These are phyloP conservation scores for Buxus sempervirens DNA, from an alignment of 164 flowering plant genomes.

Conservation along the genomic window DNA sequence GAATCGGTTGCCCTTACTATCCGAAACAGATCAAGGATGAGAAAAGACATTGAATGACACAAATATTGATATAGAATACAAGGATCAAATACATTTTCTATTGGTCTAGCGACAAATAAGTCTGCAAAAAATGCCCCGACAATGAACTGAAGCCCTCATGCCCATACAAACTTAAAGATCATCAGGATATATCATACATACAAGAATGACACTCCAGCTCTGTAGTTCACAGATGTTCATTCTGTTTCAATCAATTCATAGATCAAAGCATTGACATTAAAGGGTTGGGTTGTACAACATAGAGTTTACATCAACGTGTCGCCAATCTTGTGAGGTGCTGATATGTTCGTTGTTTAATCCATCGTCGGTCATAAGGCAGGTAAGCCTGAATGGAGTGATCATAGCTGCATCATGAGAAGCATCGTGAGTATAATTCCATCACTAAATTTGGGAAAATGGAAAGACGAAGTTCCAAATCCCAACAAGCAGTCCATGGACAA, in stretches of 20 bases:
- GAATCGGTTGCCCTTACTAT: too few species aligned
- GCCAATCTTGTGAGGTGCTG: conserved; percentile 82
- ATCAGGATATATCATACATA: neutral
- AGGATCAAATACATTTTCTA: too few species aligned
- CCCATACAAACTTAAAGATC: neutral
- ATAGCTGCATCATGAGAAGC: conserved; percentile 49
- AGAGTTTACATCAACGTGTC: conserved; percentile 11
- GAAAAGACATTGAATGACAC: too few species aligned
- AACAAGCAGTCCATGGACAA: neutral
- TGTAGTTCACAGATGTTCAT: neutral
- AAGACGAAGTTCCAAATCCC: neutral
- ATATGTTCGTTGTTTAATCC: conserved; percentile 78
- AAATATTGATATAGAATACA: too few species aligned
- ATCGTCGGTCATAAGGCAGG: conserved; percentile 79
- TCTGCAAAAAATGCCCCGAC: too few species aligned
- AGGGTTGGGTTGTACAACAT: neutral
- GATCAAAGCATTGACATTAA: conserved; percentile 4
- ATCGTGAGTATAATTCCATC: neutral
- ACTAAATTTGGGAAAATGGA: neutral
- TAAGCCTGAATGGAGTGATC: conserved; percentile 80
- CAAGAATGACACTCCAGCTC: neutral
- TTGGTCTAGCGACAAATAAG: too few species aligned
- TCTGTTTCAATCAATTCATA: neutral
- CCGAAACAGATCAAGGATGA: too few species aligned
- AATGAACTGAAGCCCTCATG: neutral